Evolutionary conservation across 306 rosid species (phyloP).

Genomic region (Senna tora): DNA sequence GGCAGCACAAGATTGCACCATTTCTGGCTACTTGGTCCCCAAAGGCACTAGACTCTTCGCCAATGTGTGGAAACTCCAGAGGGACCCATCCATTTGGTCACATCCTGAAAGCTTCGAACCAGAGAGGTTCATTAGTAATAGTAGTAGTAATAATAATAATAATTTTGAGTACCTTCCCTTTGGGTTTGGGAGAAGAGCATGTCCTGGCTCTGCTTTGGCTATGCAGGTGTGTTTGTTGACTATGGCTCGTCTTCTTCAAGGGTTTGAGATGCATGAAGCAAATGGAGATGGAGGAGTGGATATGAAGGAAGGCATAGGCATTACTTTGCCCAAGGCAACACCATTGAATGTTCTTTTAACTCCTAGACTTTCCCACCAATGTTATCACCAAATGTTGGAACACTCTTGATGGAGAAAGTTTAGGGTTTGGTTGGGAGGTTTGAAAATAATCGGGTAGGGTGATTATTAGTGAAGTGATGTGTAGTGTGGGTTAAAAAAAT

Average conservation of each 20-base stretch:
- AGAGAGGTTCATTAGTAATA: conserved; percentile 50
- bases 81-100: conserved; percentile 57
- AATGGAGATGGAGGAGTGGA: conserved; percentile 12
- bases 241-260: conserved; percentile 58
- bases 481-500: too few relatives aligned
- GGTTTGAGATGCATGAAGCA: conserved; percentile 47
- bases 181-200: conserved; percentile 59
- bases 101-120: conserved; percentile 57
- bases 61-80: conserved; percentile 63
- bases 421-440: too few relatives aligned
- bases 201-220: conserved; percentile 57
- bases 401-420: too few relatives aligned
- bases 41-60: conserved; percentile 57
- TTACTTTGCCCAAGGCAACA: conserved; percentile 53
- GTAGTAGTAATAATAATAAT: conserved; percentile 46
- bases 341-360: conserved; percentile 41
- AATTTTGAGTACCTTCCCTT: conserved; percentile 60
- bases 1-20: conserved; percentile 52
- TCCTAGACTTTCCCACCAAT: conserved; percentile 36
- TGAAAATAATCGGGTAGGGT: too few relatives aligned
- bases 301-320: conserved; percentile 56
- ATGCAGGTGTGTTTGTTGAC: conserved; percentile 47
- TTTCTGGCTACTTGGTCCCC: conserved; percentile 43
- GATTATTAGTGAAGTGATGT: too few relatives aligned
- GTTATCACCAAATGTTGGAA: too few relatives aligned